Evolutionary conservation across 768 basidiomycete genomes (phyloP), one percentile per base, ranked within the genome.

Genomic region (Tulasnella calospora): DNA sequence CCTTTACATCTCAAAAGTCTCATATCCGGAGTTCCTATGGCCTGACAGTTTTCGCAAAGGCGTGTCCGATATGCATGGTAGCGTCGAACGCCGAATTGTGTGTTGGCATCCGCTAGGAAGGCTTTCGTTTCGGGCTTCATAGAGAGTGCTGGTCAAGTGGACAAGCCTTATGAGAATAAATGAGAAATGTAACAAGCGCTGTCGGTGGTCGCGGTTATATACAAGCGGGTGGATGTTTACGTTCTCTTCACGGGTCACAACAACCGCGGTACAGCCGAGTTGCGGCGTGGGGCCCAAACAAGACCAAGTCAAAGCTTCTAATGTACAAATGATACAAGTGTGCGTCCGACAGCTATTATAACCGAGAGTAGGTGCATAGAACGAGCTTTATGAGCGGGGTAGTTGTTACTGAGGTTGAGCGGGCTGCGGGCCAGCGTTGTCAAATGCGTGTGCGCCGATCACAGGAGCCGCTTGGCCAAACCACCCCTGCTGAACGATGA

Each of bases 31-130:
- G 33, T 70, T 33, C 69, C 69, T 40, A 70, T 27, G 27, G 38
- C 38, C 23, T 70, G 69, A 70, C 69, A 70, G 69, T 70, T 70
- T 40, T 70, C 69, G 69, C 69, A 70, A 17, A 70, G 69, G 38
- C 69, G 69, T 40, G 69, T 70, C 17, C 41, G 71, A 30, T 72
- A 36, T 38, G 71, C 44, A 21, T 72, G 71, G 44, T 72, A 72
- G 9, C 71, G 27, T 46, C 71, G 71, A n/a, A 72, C 36, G n/a
- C 71, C 71, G 19, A 72, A 72, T 19, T 46, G 36, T 38, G 38
- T 15, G 9, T 38, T 46, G 6, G 44, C 71, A 72, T 72, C 38
- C 4, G 36, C 27, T 38, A 72, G n/a, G 36, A 72, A 72, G n/a
- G 71, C 27, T 38, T 72, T 36, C 27, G 61, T 67, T 33, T 67